Percentiles rank a stretch among this genome's conserved stretches.
Conservation (phyloP, 2,329 filamentous ascomycete species). For the Tothia fuscella region DNA sequence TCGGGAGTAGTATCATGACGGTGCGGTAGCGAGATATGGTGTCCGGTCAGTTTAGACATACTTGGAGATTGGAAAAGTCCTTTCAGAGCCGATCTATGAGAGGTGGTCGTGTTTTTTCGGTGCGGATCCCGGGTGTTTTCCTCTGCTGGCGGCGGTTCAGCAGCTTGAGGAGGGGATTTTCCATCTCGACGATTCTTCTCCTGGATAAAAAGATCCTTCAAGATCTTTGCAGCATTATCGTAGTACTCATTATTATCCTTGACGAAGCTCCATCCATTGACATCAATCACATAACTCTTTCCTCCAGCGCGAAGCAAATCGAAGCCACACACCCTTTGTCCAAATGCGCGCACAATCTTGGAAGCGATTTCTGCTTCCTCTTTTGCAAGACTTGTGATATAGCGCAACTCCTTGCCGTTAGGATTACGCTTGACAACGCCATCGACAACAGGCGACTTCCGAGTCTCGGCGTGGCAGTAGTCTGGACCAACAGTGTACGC, state of each 20-base stretch:
- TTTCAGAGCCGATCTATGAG: constrained; percentile 31
- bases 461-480: constrained; percentile 93
- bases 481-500: constrained; percentile 89
- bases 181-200: constrained; percentile 55
- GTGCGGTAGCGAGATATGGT: constrained; percentile 26
- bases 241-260: constrained; percentile 99
- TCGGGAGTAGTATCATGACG: constrained; percentile 34
- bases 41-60: constrained; percentile 44
- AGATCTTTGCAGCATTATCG: constrained; percentile 73
- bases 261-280: constrained; percentile 99
- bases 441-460: constrained; percentile 95
- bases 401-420: constrained; percentile 92
- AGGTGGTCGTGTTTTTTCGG: constrained; percentile 32
- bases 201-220: constrained; percentile 76
- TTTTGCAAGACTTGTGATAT: constrained; percentile 72
- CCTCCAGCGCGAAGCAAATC: constrained; percentile 80
- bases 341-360: constrained; percentile 83
- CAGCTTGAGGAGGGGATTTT: constrained; percentile 22
- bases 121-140: constrained; percentile 12
- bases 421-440: constrained; percentile 92
- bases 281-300: constrained; percentile 94
- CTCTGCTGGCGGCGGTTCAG: constrained; percentile 12
- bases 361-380: constrained; percentile 79
- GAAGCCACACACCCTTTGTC: constrained; percentile 90
- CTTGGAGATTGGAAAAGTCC: constrained; percentile 53